Evolutionary conservation across 441 rosid species (phyloP).

Genomic region (Heliophila coronopifolia): DNA sequence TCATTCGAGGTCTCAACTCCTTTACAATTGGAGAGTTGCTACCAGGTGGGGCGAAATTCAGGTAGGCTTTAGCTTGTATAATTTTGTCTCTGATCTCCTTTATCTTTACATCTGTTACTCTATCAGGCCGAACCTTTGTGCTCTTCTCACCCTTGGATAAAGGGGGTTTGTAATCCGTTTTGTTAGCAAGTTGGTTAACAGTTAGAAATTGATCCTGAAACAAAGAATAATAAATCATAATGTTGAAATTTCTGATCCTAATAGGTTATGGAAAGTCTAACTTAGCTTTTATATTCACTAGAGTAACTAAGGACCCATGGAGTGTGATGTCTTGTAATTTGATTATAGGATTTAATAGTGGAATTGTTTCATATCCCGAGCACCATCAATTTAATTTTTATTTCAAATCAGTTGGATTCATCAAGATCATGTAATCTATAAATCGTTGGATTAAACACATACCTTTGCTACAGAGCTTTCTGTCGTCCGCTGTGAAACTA

Average conservation of each 20-base stretch:
- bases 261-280: not conserved
- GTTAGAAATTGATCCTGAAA: slow-evolving; percentile 38
- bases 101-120: slow-evolving; percentile 51
- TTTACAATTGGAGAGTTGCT: slow-evolving; percentile 65
- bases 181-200: slow-evolving; percentile 30
- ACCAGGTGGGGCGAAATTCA: slow-evolving; percentile 59
- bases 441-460: slow-evolving; percentile 3
- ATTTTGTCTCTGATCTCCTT: slow-evolving; percentile 71
- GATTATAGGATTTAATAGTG: not conserved
- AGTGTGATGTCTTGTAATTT: not conserved
- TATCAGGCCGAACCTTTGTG: slow-evolving; percentile 25
- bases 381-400: not conserved
- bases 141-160: slow-evolving; percentile 21
- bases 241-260: not conserved
- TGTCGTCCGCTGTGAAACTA: slow-evolving; percentile 26
- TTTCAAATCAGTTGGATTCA: not conserved
- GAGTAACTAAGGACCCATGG: not conserved
- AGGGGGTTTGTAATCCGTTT: slow-evolving; percentile 23
- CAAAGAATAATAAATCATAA: slow-evolving; percentile 14
- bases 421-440: not conserved
- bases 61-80: slow-evolving; percentile 68
- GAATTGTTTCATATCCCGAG: slow-evolving; percentile 1
- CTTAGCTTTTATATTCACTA: not conserved
- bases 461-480: slow-evolving; percentile 43
- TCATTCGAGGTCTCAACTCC: slow-evolving; percentile 64